phyloP scores from a whole-genome alignment of 140 eudicot genomes.

The Oenanthe javanica region DNA sequence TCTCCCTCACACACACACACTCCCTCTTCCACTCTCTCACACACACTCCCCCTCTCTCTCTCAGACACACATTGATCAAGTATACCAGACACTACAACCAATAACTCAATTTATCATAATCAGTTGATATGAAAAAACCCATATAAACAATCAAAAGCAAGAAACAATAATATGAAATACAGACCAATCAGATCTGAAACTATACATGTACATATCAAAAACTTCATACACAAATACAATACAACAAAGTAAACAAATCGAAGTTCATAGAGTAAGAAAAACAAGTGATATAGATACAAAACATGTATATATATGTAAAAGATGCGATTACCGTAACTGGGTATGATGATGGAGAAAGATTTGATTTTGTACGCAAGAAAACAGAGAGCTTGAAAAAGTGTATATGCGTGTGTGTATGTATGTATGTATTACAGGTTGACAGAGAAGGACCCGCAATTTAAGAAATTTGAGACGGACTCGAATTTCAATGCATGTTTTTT shows the following conservation, averaged over 20 bases:
- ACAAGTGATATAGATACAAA: not conserved
- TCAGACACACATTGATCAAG: not conserved
- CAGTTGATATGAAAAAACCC: not conserved
- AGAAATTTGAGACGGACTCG: not conserved
- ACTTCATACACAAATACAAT: not conserved
- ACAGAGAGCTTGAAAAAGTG: not conserved
- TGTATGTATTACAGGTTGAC: not conserved
- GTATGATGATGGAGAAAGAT: not conserved
- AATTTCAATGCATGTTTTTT: not conserved
- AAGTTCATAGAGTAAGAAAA: not conserved
- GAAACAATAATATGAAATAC: not conserved
- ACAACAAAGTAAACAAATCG: not conserved
- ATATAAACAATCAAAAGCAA: not conserved
- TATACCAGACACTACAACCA: not conserved
- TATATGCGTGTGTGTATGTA: too few species aligned
- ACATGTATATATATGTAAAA: not conserved
- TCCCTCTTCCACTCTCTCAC: not conserved
- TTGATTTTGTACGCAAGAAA: not conserved
- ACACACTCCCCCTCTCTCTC: not conserved
- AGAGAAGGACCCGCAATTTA: not conserved
- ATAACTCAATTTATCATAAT: not conserved
- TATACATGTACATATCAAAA: not conserved
- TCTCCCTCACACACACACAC: not conserved
- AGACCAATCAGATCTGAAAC: not conserved
- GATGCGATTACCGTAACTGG: not conserved